Base-by-base conservation (phyloP, 495 filamentous ascomycete genomes). In the Daldinia vernicosa region DNA sequence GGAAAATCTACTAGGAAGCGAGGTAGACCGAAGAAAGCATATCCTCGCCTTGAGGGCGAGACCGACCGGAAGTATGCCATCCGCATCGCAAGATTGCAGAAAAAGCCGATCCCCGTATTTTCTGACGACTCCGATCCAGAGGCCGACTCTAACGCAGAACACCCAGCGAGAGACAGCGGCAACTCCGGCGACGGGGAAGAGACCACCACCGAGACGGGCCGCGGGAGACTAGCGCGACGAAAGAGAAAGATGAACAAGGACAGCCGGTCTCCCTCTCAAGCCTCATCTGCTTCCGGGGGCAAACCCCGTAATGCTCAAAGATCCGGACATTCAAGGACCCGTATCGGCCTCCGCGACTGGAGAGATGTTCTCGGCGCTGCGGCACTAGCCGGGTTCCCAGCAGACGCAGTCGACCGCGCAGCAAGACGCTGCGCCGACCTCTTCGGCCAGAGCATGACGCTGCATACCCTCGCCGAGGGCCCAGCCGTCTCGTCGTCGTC, bases 301-400 rank as follows among this genome's bases (percentile, higher is more conserved):
- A 27, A 51, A 15, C 40, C 12, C 15, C 55, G 15, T 4, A 32
- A 33, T 24, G 19, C 1, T 15, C 52, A 35, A 5, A 60, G 28
- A 12, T 28, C 35, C 24, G 54, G 55, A 35, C 32, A 39, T 51
- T 6, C 77, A 30, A 47, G 62, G 76, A 30, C 24, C 12, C 61
- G 72, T 40, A 67, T 86, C 62, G 84, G 79, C 3, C 78, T 89
- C 5, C 87, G 92, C 2, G 91, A 95, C 77, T 97, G 93, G 93
- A 89, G 89, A 47, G 91, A 94, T 60, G 85, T 95, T 1, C 76
- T 96, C 32, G 91, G 91, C 8, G 80, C 92, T 0, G 93, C 93
- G 22, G 85, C 91, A 0, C 83, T 94, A 64, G 86, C 83, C 1
- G 92, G 90, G 0, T 91, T 92, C 75, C 80, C 89, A 0, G 72